Percentiles rank a stretch among this genome's conserved stretches.
phyloP scores from a whole-genome alignment of 2,329 filamentous ascomycete species.

The Podosphaera xanthii region DNA sequence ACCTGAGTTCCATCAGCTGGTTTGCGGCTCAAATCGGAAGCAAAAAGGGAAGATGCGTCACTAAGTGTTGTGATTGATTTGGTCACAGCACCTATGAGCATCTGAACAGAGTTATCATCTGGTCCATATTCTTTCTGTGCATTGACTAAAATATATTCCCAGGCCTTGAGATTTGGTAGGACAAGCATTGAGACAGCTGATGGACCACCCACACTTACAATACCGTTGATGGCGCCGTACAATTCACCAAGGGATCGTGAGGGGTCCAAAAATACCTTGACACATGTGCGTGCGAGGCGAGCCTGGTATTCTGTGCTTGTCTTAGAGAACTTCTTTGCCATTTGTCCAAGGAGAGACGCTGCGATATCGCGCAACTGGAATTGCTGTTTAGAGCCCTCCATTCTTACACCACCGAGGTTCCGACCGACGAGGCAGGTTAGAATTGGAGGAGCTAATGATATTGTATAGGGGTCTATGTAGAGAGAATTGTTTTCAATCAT shows the following conservation, averaged over 20 bases:
- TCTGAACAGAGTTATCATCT: conserved; percentile 33
- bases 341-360: conserved; percentile 55
- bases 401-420: conserved; percentile 29
- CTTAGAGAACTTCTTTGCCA: conserved; percentile 60
- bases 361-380: conserved; percentile 70
- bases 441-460: conserved; percentile 56
- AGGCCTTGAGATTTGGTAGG: conserved; percentile 41
- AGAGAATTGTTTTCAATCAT: conserved; percentile 65
- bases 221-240: conserved; percentile 67
- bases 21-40: conserved; percentile 9
- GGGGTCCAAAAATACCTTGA: conserved; percentile 80
- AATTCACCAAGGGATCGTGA: conserved; percentile 63
- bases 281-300: conserved; percentile 74
- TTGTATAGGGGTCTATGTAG: conserved; percentile 41
- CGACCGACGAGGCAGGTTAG: conserved; percentile 78
- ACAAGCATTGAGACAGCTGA: conserved; percentile 41
- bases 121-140: conserved; percentile 27
- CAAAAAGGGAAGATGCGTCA: conserved; percentile 15
- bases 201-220: conserved; percentile 51
- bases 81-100: conserved; percentile 33
- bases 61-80: conserved; percentile 30
- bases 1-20: conserved; percentile 7
- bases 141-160: conserved; percentile 35
- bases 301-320: conserved; percentile 66
- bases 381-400: conserved; percentile 32